Conservation (phyloP, 2,329 filamentous ascomycete genomes). For the Venturia pyrina region DNA sequence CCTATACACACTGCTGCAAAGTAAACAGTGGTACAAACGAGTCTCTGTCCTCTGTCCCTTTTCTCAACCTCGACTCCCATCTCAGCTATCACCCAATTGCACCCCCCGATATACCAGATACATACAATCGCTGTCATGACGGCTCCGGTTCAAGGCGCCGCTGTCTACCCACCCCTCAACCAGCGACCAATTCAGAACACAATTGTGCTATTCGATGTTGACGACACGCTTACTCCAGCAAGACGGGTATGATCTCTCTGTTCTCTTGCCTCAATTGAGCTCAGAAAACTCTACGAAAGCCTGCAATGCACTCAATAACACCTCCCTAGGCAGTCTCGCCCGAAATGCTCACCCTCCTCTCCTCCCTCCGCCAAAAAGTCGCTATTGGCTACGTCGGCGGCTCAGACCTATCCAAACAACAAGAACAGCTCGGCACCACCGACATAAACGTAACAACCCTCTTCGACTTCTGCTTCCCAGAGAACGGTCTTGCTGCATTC, state of each 20-base stretch:
- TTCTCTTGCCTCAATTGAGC: background rate
- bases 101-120: background rate
- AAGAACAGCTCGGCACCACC: conserved; percentile 78
- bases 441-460: conserved; percentile 64
- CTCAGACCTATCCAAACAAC: conserved; percentile 84
- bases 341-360: conserved; percentile 75
- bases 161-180: conserved; percentile 61
- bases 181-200: conserved; percentile 86
- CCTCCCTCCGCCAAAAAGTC: conserved; percentile 71
- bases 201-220: conserved; percentile 92
- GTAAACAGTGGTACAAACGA: background rate
- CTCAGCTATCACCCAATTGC: background rate
- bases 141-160: conserved; percentile 30
- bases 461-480: conserved; percentile 96
- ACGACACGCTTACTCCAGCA: conserved; percentile 79
- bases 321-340: conserved; percentile 52
- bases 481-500: conserved; percentile 91
- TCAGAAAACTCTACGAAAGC: background rate
- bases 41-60: background rate
- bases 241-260: conserved; percentile 49
- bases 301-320: conserved; percentile 13
- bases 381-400: conserved; percentile 90
- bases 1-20: background rate
- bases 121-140: background rate
- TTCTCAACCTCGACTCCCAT: background rate